Conservation (phyloP, 805 yeast species). For the Metschnikowia gelsemii region DNA sequence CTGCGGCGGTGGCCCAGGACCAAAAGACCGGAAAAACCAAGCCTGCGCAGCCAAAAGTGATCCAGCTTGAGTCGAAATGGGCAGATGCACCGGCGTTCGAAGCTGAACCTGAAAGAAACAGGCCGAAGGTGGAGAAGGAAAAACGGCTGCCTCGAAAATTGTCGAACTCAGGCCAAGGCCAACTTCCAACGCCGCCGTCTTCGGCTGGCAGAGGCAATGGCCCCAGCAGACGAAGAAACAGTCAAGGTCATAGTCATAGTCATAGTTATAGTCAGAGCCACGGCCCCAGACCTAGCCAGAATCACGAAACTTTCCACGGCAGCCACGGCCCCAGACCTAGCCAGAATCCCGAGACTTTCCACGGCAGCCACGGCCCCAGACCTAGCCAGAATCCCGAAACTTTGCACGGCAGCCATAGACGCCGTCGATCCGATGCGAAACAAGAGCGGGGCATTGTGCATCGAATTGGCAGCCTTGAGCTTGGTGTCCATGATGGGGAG, state of each 20-base stretch:
- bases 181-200: conserved; percentile 9
- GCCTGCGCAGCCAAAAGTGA: conserved; percentile 2
- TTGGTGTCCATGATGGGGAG: not conserved
- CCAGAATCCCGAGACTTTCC: too few species aligned
- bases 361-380: too few species aligned
- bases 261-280: too few species aligned
- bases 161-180: too few species aligned
- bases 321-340: too few species aligned
- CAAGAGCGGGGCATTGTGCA: conserved; percentile 1
- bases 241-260: not conserved
- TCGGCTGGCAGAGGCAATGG: conserved; percentile 3
- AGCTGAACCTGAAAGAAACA: not conserved
- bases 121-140: too few species aligned
- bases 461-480: conserved; percentile 3
- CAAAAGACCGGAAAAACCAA: not conserved
- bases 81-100: conserved; percentile 23
- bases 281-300: too few species aligned
- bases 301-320: too few species aligned
- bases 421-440: too few species aligned
- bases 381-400: too few species aligned
- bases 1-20: conserved; percentile 21
- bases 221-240: not conserved
- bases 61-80: conserved; percentile 34
- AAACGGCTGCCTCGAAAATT: too few species aligned
- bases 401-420: too few species aligned